Base-by-base conservation (phyloP, 306 rosid genomes). In the Sindora glabra region DNA sequence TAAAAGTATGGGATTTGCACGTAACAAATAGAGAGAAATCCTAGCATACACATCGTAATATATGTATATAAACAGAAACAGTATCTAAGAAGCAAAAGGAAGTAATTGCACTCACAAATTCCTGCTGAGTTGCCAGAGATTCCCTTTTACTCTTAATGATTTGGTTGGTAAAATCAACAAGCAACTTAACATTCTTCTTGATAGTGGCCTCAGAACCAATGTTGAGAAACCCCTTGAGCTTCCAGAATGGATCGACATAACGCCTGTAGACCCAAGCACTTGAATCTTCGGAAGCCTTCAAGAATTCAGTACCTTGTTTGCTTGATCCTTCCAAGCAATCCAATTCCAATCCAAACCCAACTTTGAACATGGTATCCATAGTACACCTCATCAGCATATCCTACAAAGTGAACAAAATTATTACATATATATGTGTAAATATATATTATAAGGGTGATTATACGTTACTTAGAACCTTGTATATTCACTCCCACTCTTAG, bases 271-370 rank as follows among this genome's bases (percentile, higher is more conserved):
- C 44, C 52, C 72, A 68, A 65, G 86, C 89, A 62, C 68, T 81
- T 6, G 96, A 77, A 3, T 89, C 91, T 63, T 89, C 96, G 40
- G 86, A 86, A 19, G 89, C 95, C 41, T 79, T 79, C 85, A 81
- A 77, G 69, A 89, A 89, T 6, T 60, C 82, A 33, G 0, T 59
- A 39, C 84, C 88, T 21, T 77, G 76, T 67, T 79, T 81, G 54
- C 63, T 83, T 68, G 87, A 71, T 17, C 81, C 84, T 54, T 81
- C 95, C 48, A 83, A 53, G 79, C 89, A 86, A 51, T 86, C 77
- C 73, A 86, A 55, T n/a, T 89, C 91, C n/a, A 82, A 77, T 54
- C 97, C 97, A 64, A 89, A 89, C 48, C 91, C 95, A 61, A 89
- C 97, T 75, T 86, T 77, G 87, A 86, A 81, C 65, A 86, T 89